Evolutionary conservation across 2,329 filamentous ascomycete genomes (phyloP).

Genomic region (Trichophyton benhamiae): DNA sequence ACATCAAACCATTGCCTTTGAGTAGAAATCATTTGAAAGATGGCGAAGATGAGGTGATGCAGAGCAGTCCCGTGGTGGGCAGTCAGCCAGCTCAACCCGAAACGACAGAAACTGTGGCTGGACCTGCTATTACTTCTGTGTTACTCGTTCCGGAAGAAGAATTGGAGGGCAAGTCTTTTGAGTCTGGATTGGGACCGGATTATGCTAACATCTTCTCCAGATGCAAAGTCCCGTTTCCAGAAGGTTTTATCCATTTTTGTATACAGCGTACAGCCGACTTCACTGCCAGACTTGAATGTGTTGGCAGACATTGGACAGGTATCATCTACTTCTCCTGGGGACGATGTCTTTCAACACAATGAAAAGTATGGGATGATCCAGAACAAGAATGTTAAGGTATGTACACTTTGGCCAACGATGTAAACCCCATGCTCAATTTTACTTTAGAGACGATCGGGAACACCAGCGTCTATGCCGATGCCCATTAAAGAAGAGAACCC

Average conservation of each 20-base stretch:
- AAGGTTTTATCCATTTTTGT: constrained; percentile 69
- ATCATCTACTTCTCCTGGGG: constrained; percentile 44
- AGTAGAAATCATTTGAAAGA: constrained; percentile 37
- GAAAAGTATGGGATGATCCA: constrained; percentile 60
- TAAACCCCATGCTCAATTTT: background rate
- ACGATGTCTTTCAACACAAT: constrained; percentile 48
- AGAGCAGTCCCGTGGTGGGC: constrained; percentile 53
- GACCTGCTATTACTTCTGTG: constrained; percentile 45
- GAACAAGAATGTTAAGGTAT: constrained; percentile 54
- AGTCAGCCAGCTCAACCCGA: constrained; percentile 49
- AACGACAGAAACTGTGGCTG: constrained; percentile 36
- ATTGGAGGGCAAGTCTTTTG: constrained; percentile 45
- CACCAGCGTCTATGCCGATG: background rate
- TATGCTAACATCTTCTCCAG: constrained; percentile 33
- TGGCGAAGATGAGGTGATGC: constrained; percentile 55
- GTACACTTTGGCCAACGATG: background rate
- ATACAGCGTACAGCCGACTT: constrained; percentile 67
- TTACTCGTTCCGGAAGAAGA: constrained; percentile 60
- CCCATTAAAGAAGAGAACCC: background rate
- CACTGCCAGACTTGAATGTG: constrained; percentile 58
- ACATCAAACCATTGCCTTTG: constrained; percentile 20
- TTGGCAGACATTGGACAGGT: constrained; percentile 59
- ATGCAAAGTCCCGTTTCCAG: constrained; percentile 54
- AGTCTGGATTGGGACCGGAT: background rate
- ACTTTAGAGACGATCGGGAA: constrained; percentile 8